Base-by-base conservation (phyloP, 2,329 filamentous ascomycete species). In the Trichoderma sp. region DNA sequence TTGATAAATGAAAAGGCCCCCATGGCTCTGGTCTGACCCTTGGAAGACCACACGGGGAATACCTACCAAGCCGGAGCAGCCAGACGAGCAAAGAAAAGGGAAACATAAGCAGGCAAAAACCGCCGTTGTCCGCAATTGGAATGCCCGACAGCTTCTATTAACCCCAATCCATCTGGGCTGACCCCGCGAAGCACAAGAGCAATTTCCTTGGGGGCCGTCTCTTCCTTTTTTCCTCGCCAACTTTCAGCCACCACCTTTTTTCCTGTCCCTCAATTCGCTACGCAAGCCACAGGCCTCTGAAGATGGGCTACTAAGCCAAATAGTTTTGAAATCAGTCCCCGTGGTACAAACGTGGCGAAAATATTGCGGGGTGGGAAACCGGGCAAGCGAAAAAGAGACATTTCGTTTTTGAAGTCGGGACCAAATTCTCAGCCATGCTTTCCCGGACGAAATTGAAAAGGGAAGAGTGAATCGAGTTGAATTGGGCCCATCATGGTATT, bases 301-400 rank as follows among this genome's bases (percentile, higher is more conserved):
- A 26, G 34, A 59, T 59, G 21, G 56, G 59, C 26, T 28, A n/a
- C 59, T 63, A 61, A 52, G 30, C 30, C 59, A 63, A 63, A 63
- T 63, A 63, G 59, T 63, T 34, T 34, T 52, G 37, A 13, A n/a
- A 24, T 24, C 39, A n/a, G 59, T 51, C n/a, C 56, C 21, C 21
- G 13, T 39, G 18, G 46, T 37, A 63, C 59, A 6, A 52, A 52
- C 59, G 46, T 63, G 59, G 46, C 46, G 59, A 63, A 43, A 30
- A 28, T 49, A 63, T 52, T 63, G 59, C 59, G 59, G 59, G 59
- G 59, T 63, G 59, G 30, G 59, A 32, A 26, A 63, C 16, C 39
- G 34, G 10, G 8, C 46, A 61, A 28, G 24, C 28, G 7, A 32
- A 32, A 51, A 26, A 43, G n/a, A 14, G 4, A 13, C 43, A 30